Conservation (phyloP, 768 basidiomycete genomes). For the Boletus subparvulus region DNA sequence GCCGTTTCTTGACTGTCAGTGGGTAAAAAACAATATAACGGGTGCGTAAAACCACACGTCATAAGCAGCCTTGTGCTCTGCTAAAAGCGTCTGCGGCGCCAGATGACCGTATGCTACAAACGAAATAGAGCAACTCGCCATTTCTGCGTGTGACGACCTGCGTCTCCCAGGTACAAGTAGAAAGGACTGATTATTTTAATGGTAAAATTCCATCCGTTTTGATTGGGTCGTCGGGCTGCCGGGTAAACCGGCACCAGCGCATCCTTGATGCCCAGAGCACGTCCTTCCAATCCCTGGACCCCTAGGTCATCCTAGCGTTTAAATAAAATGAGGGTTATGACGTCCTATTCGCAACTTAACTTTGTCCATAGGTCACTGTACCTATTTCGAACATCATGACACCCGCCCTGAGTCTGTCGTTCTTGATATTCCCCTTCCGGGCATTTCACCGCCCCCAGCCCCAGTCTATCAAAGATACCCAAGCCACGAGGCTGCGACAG, state of each 20-base stretch:
- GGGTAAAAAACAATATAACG: constrained; percentile 1
- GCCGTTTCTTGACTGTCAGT: constrained; percentile 6
- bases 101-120: constrained; percentile 2
- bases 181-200: constrained; percentile 6
- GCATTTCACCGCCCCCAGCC: background rate
- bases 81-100: constrained; percentile 12
- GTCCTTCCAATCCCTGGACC: constrained; percentile 8
- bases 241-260: constrained; percentile 7
- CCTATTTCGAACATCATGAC: constrained; percentile 7
- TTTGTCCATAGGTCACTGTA: constrained; percentile 14
- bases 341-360: constrained; percentile 30
- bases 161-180: constrained; percentile 2
- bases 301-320: constrained; percentile 10
- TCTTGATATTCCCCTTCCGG: constrained; percentile 20
- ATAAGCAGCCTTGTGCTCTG: constrained; percentile 2
- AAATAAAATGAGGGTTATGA: constrained; percentile 27
- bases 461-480: constrained; percentile 3
- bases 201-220: constrained; percentile 1
- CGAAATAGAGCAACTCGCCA: constrained; percentile 3
- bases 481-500: constrained; percentile 22
- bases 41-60: constrained; percentile 17
- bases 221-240: constrained; percentile 4
- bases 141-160: constrained; percentile 13
- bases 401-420: constrained; percentile 12
- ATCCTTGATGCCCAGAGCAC: constrained; percentile 3